Percentiles rank a stretch among this genome's conserved stretches.
Conservation (phyloP, 208 protist species). For the Acanthamoeba healyi region DNA sequence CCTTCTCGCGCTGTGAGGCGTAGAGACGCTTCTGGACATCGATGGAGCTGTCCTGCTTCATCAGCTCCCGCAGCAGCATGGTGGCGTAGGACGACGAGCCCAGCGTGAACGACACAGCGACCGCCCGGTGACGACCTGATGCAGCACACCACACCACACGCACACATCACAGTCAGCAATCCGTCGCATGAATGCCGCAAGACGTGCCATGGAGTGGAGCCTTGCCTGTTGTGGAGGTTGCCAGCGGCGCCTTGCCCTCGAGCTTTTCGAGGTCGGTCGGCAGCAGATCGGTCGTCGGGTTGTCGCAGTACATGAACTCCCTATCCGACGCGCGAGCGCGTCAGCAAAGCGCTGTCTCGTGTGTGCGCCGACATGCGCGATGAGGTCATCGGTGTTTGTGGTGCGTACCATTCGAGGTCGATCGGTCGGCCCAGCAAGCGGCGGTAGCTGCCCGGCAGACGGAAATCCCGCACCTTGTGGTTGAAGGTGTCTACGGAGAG, state of each 20-base stretch:
- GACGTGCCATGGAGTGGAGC: too few species aligned
- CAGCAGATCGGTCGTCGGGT: constrained; percentile 22
- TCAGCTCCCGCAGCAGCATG: constrained; percentile 50
- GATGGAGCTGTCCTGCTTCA: constrained; percentile 53
- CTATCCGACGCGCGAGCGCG: neutral
- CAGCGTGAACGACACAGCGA: constrained; percentile 30
- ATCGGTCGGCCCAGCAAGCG: neutral
- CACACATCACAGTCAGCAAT: neutral
- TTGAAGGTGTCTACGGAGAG: constrained; percentile 37
- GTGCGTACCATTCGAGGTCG: constrained; percentile 51
- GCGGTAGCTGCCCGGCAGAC: constrained; percentile 64
- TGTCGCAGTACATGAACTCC: constrained; percentile 42
- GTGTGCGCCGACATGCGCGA: too few species aligned
- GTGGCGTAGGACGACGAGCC: constrained; percentile 45
- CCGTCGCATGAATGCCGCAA: too few species aligned
- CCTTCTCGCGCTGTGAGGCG: constrained; percentile 20
- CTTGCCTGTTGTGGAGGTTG: neutral
- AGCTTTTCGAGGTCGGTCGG: constrained; percentile 28
- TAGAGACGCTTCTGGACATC: constrained; percentile 18
- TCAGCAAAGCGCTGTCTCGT: neutral
- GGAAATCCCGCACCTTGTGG: constrained; percentile 63
- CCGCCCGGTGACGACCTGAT: neutral
- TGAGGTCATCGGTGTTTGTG: too few species aligned
- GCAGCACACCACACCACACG: neutral
- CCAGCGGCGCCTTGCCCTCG: neutral